A percentile compares a stretch with the other conserved stretches of the same genome.
Conservation (phyloP, 345 rosid genomes). For the Nasturtium officinale region DNA sequence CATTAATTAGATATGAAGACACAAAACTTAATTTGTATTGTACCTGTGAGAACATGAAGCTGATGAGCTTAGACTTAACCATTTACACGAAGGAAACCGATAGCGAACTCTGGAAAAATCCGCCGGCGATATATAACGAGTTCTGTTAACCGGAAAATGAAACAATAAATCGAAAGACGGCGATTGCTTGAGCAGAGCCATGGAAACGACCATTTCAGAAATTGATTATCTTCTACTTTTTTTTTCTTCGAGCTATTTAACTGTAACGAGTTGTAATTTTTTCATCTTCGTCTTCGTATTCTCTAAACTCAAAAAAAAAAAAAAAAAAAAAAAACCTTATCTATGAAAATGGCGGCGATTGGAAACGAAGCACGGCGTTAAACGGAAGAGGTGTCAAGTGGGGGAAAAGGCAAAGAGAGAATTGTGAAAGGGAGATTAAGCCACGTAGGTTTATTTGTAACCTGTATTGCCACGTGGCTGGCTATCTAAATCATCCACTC, state of each 20-base stretch:
- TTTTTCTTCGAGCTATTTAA: constrained; percentile 50
- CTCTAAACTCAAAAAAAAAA: constrained; percentile 46
- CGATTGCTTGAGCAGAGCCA: constrained; percentile 51
- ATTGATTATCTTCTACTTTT: constrained; percentile 18
- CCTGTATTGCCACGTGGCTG: constrained; percentile 42
- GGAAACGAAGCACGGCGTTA: constrained; percentile 38
- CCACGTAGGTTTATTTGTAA: constrained; percentile 27
- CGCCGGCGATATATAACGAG: constrained; percentile 47
- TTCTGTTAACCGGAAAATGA: constrained; percentile 41
- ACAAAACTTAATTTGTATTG: neutral
- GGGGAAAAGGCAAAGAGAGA: constrained; percentile 4
- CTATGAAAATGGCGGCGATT: constrained; percentile 30
- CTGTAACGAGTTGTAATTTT: constrained; percentile 43
- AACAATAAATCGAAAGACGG: constrained; percentile 40
- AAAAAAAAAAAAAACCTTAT: constrained; percentile 37
- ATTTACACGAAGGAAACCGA: constrained; percentile 65
- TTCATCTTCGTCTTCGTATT: constrained; percentile 29
- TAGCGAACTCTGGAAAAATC: constrained; percentile 53
- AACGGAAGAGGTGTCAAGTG: constrained; percentile 29
- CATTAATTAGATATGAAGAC: too few relatives aligned
- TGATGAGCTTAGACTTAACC: constrained; percentile 53
- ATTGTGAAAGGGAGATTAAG: constrained; percentile 42
- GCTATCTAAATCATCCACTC: constrained; percentile 28
- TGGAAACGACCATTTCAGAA: constrained; percentile 48
- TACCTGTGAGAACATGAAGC: constrained; percentile 46